These are phyloP conservation scores for Phytophthora multivora DNA, from an alignment of 352 stramenopile genomes.

Conservation along the genomic window DNA sequence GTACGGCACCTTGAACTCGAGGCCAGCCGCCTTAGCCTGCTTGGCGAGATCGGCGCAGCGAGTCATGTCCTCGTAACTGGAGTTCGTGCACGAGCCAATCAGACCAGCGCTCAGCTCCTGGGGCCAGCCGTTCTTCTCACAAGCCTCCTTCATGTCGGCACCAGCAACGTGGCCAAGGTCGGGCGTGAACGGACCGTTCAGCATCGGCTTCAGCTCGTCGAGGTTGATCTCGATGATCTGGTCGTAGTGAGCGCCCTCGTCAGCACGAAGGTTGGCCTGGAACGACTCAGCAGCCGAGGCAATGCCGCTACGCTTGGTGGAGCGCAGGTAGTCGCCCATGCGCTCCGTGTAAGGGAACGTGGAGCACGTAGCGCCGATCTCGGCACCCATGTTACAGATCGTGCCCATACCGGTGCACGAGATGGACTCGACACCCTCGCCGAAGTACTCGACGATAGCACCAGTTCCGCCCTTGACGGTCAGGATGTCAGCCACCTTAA, in stretches of 20 bases:
- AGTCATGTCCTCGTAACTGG: slow-evolving; percentile 94
- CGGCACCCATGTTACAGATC: slow-evolving; percentile 96
- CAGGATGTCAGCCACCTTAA: slow-evolving; percentile 94
- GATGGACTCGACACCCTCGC: slow-evolving; percentile 92
- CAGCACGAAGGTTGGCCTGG: slow-evolving; percentile 84
- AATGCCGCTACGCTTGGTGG: slow-evolving; percentile 89
- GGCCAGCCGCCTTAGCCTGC: slow-evolving; percentile 78
- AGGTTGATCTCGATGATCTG: slow-evolving; percentile 95
- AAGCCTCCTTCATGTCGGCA: slow-evolving; percentile 65
- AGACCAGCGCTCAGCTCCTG: slow-evolving; percentile 90
- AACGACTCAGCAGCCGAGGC: slow-evolving; percentile 90
- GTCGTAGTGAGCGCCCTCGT: slow-evolving; percentile 93
- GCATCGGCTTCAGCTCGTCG: slow-evolving; percentile 86
- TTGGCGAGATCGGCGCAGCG: slow-evolving; percentile 90
- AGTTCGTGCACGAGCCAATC: slow-evolving; percentile 96
- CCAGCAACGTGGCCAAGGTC: slow-evolving; percentile 89
- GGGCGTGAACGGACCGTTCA: slow-evolving; percentile 94
- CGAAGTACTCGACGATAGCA: slow-evolving; percentile 95
- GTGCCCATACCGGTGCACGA: slow-evolving; percentile 95
- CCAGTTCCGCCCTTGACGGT: slow-evolving; percentile 94
- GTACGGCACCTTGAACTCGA: slow-evolving; percentile 94
- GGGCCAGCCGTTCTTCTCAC: slow-evolving; percentile 91
- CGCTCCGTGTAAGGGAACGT: slow-evolving; percentile 94
- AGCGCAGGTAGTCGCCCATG: slow-evolving; percentile 93
- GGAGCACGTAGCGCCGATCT: slow-evolving; percentile 94